Percentiles rank a stretch among this genome's conserved stretches.
Conservation (phyloP, 352 stramenopile genomes). For the Globisporangium barbulae region DNA sequence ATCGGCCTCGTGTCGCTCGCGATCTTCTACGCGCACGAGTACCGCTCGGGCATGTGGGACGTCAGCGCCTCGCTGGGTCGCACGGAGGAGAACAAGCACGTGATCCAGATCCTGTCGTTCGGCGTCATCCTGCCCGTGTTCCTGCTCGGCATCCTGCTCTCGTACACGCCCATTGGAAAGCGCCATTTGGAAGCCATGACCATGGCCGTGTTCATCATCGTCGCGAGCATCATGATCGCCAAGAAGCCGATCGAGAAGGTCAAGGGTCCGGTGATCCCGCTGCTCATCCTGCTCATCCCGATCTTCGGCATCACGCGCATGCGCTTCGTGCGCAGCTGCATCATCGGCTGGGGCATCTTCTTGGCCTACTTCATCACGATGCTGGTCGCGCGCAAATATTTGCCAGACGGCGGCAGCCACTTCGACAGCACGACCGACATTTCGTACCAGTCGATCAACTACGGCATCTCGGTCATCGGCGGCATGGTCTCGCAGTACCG, state of each 20-base stretch:
- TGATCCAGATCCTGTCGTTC: slow-evolving; percentile 56
- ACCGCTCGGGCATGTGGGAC: slow-evolving; percentile 38
- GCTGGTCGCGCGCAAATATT: slow-evolving; percentile 34
- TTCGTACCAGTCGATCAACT: slow-evolving; percentile 82
- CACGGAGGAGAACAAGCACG: slow-evolving; percentile 34
- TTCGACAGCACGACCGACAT: slow-evolving; percentile 77
- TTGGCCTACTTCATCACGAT: slow-evolving; percentile 65
- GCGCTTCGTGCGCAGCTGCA: slow-evolving; percentile 71
- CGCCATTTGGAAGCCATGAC: slow-evolving; percentile 66
- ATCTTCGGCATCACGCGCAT: slow-evolving; percentile 85
- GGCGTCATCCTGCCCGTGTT: slow-evolving; percentile 56
- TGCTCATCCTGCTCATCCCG: slow-evolving; percentile 80
- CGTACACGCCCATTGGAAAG: slow-evolving; percentile 43
- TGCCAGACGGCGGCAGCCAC: slow-evolving; percentile 25
- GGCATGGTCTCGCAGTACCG: slow-evolving; percentile 86
- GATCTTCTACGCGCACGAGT: slow-evolving; percentile 57
- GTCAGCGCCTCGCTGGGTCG: slow-evolving; percentile 25
- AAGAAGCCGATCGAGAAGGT: slow-evolving; percentile 77
- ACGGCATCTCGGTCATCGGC: slow-evolving; percentile 72
- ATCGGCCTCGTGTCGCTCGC: slow-evolving; percentile 56
- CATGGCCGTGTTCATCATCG: slow-evolving; percentile 52
- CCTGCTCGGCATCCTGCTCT: slow-evolving; percentile 46
- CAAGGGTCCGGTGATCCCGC: slow-evolving; percentile 61
- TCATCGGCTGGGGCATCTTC: slow-evolving; percentile 71
- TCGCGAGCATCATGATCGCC: slow-evolving; percentile 64